These are phyloP conservation scores for Rhytidhysteron rufulum DNA, from an alignment of 2,329 filamentous ascomycete species.

Conservation along the genomic window DNA sequence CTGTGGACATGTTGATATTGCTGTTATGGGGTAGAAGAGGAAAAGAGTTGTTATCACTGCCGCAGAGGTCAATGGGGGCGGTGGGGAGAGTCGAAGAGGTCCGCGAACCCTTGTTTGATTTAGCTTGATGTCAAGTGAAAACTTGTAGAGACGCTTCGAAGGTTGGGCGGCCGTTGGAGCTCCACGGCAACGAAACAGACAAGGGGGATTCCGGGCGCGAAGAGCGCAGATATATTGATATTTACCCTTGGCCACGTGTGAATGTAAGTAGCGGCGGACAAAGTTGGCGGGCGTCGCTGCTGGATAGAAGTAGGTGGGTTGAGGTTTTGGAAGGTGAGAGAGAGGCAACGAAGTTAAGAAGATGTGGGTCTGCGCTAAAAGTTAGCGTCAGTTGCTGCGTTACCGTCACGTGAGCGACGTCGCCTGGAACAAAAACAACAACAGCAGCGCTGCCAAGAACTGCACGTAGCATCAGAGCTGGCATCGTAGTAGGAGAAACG, in stretches of 20 bases:
- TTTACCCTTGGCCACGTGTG: no score
- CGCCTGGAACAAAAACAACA: no score
- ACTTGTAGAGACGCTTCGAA: neutral
- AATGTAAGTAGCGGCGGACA: neutral
- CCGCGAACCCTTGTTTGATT: conserved; percentile 1
- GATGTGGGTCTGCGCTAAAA: neutral
- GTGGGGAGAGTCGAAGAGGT: conserved; percentile 2
- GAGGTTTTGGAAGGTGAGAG: neutral
- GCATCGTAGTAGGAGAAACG: no score
- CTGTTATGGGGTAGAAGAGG: conserved; percentile 7
- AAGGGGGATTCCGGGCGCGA: no score
- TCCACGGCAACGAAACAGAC: no score
- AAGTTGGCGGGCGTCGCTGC: neutral
- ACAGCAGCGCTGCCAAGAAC: no score
- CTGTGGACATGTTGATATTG: conserved; percentile 53
- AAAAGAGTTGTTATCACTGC: conserved; percentile 7
- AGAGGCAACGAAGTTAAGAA: neutral
- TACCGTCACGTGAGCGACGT: no score
- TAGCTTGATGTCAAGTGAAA: neutral
- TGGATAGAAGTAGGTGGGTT: neutral
- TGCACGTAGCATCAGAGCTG: no score
- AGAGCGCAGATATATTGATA: no score
- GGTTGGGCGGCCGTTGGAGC: neutral
- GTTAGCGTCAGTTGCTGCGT: no score
- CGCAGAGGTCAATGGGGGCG: conserved; percentile 5